Percentiles rank a stretch among this genome's conserved stretches.
Evolutionary conservation across 179 eudicot genomes (phyloP).

Genomic region (Patellifolia procumbens): DNA sequence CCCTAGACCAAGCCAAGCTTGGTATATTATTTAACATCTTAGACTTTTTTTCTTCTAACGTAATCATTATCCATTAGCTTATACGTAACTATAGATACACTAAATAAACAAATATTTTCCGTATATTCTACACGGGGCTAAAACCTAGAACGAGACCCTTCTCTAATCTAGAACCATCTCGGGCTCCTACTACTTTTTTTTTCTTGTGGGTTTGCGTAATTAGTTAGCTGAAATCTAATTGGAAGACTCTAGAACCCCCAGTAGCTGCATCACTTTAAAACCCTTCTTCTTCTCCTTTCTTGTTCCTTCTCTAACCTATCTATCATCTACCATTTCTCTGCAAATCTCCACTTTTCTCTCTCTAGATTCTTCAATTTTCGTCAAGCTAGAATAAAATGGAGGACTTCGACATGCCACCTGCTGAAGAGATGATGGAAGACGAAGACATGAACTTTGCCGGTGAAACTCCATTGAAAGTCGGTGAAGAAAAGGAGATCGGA

Average conservation of each 20-base stretch:
- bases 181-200: neutral
- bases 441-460: conserved; percentile 51
- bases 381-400: conserved; percentile 37
- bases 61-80: too few relatives aligned
- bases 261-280: conserved; percentile 15
- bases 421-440: conserved; percentile 45
- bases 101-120: too few relatives aligned
- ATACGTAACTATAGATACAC: too few relatives aligned
- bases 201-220: too few relatives aligned
- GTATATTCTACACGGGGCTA: too few relatives aligned
- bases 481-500: conserved; percentile 83
- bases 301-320: neutral
- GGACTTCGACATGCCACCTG: conserved; percentile 65
- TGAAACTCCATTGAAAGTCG: conserved; percentile 56
- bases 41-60: too few relatives aligned
- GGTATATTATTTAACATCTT: too few relatives aligned
- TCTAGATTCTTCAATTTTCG: neutral
- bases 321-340: neutral
- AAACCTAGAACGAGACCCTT: too few relatives aligned
- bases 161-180: too few relatives aligned
- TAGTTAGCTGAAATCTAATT: conserved; percentile 5
- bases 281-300: neutral
- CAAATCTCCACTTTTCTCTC: neutral
- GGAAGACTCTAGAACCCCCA: conserved; percentile 61
- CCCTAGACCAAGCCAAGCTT: too few relatives aligned